Evolutionary conservation across 2,329 filamentous ascomycete species (phyloP), one percentile per base, ranked within the genome.

Genomic region (Colletotrichum acutatum): DNA sequence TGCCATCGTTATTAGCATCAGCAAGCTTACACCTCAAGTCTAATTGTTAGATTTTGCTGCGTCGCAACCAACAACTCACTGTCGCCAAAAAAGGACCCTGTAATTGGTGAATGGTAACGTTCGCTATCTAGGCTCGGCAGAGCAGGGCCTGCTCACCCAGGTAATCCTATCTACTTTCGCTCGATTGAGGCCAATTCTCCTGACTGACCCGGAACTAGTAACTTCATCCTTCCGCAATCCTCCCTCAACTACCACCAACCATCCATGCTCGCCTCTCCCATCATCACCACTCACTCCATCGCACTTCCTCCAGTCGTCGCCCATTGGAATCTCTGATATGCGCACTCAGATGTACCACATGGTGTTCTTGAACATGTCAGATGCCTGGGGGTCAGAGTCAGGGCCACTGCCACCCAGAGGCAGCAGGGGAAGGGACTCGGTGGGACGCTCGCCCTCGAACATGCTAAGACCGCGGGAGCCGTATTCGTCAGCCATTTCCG

Each of bases 271-370:
- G 42, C 42, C 19, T 49, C 42, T 30, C n/a, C 28, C 30, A 16
- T 16, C 22, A 19, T 53, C 46, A 26, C 26, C 30, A 56, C 24
- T n/a, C 19, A 19, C 42, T 59, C 42, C 58, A 14, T 28, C n/a
- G 5, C 32, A 42, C 16, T 7, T 59, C n/a, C 4, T 26, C 14
- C 34, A 22, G 14, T 24, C 14, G 19, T 19, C 12, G 5, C 46
- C 52, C 16, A 6, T 34, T 5, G n/a, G 14, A 7, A 5, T n/a
- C 24, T 14, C 5, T 32, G 7, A 30, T 24, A 16, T 16, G 22
- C 32, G 12, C 8, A 2, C 22, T 75, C 76, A 86, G 64, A 86
- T 85, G 75, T 81, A 86, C 84, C 84, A 86, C 84, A 86, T 86
- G 8, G 84, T 85, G 28, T 76, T 65, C 24, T 78, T 78, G 77